These are phyloP conservation scores for Plasmodium chabaudi DNA, from an alignment of 169 alveolate species.

Conservation along the genomic window DNA sequence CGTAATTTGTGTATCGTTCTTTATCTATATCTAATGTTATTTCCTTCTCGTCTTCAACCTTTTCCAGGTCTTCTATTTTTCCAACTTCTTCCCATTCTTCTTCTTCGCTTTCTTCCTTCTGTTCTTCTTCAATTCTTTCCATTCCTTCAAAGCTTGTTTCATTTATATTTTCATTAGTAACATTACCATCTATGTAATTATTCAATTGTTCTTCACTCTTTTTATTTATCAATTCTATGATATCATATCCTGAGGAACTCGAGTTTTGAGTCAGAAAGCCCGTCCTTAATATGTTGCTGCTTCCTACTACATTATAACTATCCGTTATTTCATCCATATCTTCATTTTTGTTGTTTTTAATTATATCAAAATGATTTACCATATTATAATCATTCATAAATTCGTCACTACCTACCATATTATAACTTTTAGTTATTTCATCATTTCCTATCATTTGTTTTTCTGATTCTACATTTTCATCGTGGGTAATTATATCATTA, in stretches of 20 bases:
- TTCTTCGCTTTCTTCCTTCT: neutral
- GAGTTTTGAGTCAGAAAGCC: neutral
- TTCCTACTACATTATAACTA: slow-evolving; percentile 8
- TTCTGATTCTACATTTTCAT: neutral
- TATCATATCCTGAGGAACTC: neutral
- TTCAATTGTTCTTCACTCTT: slow-evolving; percentile 50
- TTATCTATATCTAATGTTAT: neutral
- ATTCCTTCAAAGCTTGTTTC: neutral
- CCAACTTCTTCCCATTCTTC: neutral
- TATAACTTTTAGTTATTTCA: slow-evolving; percentile 5
- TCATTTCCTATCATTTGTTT: slow-evolving; percentile 4
- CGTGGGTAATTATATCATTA: neutral
- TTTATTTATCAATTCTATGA: slow-evolving; percentile 36
- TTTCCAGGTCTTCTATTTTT: neutral
- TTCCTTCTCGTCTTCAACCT: neutral
- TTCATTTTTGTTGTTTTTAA: neutral
- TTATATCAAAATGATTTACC: slow-evolving; percentile 2
- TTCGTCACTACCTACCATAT: slow-evolving; percentile 12
- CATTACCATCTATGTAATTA: slow-evolving; percentile 5
- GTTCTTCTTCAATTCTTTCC: neutral
- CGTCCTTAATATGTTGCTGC: slow-evolving; percentile 1
- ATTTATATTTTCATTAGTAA: neutral
- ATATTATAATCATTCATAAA: slow-evolving; percentile 1
- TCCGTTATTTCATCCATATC: slow-evolving; percentile 3
- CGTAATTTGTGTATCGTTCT: neutral